Base-by-base conservation (phyloP, 2,329 filamentous ascomycete genomes). In the Fusarium napiforme region DNA sequence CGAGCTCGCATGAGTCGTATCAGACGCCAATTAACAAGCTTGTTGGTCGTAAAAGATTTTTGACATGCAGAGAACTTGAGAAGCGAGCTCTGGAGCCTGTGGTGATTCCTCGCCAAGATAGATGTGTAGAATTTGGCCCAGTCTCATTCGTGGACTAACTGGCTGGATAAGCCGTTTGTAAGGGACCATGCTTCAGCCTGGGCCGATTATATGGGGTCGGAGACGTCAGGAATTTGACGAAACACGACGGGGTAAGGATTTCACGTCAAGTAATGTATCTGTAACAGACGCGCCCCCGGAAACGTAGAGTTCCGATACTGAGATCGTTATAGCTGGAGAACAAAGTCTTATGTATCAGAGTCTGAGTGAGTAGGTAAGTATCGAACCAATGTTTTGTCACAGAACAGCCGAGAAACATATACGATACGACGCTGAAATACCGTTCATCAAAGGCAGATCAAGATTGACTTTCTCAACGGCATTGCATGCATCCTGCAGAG, bases 121-220 rank as follows among this genome's bases (percentile, higher is more conserved):
- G 45, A 61, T 43, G 23, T 34, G 26, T 39, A 42, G 26, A 46
- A 45, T 69, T 69, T 55, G 53, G 45, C 21, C 30, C n/a, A 26
- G 39, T 14, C 49, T 68, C 64, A 73, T 74, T 77, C 68, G 69
- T 77, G 73, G 73, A 73, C 74, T 69, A 72, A 74, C 23, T 52
- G 26, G 18, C 12, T 43, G 37, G 55, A 39, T 49, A 50, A 36
- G 71, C 67, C 45, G 60, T 59, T 56, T 40, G 37, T 42, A 70
- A 45, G 70, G 59, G 63, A 23, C 40, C 39, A 57, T 64, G 71
- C 68, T 55, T 70, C 55, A 52, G 58, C 61, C 49, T 60, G 71
- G 61, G 63, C 34, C 47, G 49, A 62, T 71, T 42, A 66, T 72
- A 73, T 63, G 71, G 72, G 68, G 64, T 57, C 49, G 57, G 58